Conservation (phyloP, 2,329 filamentous ascomycete species). For the Ophiosphaerella korrae region DNA sequence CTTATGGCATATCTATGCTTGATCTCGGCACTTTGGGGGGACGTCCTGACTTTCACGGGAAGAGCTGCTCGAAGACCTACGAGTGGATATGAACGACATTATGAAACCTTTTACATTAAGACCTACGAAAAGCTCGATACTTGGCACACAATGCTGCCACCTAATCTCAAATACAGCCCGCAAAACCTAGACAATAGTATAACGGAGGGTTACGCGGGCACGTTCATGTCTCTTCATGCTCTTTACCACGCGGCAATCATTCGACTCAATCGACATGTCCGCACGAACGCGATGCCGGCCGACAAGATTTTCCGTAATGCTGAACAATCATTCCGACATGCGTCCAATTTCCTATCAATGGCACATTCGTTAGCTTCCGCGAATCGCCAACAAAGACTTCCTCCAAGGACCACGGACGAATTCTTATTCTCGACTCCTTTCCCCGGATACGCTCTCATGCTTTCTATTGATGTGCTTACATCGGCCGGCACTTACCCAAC, state of each 20-base stretch:
- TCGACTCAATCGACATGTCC: constrained; percentile 66
- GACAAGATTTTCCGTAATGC: constrained; percentile 40
- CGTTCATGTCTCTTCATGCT: constrained; percentile 68
- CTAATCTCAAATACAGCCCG: constrained; percentile 59
- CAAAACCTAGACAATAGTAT: constrained; percentile 64
- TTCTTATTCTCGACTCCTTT: constrained; percentile 60
- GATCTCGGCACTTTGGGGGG: constrained; percentile 68
- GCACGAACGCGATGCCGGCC: constrained; percentile 30
- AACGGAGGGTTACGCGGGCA: constrained; percentile 59
- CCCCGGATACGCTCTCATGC: constrained; percentile 64
- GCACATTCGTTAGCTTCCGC: constrained; percentile 38
- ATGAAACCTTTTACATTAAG: constrained; percentile 60
- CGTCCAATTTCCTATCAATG: constrained; percentile 38
- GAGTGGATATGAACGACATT: constrained; percentile 51
- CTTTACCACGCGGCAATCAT: constrained; percentile 69
- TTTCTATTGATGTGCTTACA: constrained; percentile 70
- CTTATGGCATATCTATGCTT: constrained; percentile 66
- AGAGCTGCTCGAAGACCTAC: constrained; percentile 55
- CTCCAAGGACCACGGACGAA: constrained; percentile 32
- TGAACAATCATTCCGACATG: constrained; percentile 33
- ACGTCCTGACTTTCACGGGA: constrained; percentile 65
- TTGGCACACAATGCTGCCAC: constrained; percentile 65
- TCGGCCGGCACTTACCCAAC: constrained; percentile 56
- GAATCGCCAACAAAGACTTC: constrained; percentile 34
- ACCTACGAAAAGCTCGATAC: constrained; percentile 58